Evolutionary conservation across 176 grass and related monocot species (phyloP).

Genomic region (Zoysia pacifica): DNA sequence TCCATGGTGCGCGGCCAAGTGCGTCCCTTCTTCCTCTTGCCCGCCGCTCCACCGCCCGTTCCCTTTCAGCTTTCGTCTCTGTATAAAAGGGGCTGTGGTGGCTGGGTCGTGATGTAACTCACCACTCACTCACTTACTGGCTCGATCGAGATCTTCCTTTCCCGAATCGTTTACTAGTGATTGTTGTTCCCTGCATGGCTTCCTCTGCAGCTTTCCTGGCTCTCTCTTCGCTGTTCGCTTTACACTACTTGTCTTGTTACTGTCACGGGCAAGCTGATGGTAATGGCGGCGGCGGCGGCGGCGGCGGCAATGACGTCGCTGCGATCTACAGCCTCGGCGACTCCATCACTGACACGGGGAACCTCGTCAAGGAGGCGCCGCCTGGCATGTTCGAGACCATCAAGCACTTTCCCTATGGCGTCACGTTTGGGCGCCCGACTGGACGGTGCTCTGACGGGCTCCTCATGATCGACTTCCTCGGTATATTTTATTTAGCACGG

Average conservation of each 20-base stretch:
- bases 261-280: background rate
- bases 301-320: constrained; percentile 25
- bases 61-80: background rate
- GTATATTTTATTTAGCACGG: constrained; percentile 4
- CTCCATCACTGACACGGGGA: constrained; percentile 94
- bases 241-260: background rate
- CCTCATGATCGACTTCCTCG: constrained; percentile 96
- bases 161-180: background rate
- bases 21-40: background rate
- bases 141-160: background rate
- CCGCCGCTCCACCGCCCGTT: background rate
- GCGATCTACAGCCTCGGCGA: constrained; percentile 95
- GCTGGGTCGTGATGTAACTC: constrained; percentile 19
- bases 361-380: constrained; percentile 60
- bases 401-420: constrained; percentile 72
- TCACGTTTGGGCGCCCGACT: constrained; percentile 66
- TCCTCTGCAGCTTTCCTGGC: constrained; percentile 19
- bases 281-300: no score
- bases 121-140: background rate
- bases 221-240: background rate
- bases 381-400: constrained; percentile 74
- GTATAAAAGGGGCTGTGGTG: constrained; percentile 9
- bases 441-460: constrained; percentile 94
- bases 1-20: background rate
- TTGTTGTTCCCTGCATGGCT: constrained; percentile 47